Percentiles rank a stretch among this genome's conserved stretches.
These are phyloP conservation scores for Tetrahymena borealis DNA, from an alignment of 73 alveolate species.

Conservation along the genomic window DNA sequence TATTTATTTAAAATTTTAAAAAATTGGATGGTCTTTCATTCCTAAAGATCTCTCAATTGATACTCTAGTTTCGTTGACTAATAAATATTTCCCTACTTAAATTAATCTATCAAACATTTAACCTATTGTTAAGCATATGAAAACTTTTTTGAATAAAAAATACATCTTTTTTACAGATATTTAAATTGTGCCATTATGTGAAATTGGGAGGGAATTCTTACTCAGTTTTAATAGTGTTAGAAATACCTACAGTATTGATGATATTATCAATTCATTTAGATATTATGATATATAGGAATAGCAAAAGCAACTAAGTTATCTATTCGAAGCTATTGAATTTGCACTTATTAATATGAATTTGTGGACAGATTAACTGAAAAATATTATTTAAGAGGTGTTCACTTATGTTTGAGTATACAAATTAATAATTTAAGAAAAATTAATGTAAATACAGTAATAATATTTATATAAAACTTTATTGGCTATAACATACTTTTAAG, in stretches of 20 bases:
- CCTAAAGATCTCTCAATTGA: neutral
- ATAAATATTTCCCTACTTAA: neutral
- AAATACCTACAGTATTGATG: neutral
- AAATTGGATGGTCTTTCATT: neutral
- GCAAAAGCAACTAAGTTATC: no score
- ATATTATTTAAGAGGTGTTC: neutral
- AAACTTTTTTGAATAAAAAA: neutral
- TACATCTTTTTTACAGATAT: neutral
- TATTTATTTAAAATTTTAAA: neutral
- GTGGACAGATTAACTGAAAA: neutral
- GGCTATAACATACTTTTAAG: no score
- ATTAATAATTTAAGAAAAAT: no score
- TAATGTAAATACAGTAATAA: no score
- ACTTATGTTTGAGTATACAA: neutral
- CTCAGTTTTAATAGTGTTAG: neutral
- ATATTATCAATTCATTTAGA: neutral
- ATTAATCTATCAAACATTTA: neutral
- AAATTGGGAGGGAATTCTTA: neutral
- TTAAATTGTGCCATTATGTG: neutral
- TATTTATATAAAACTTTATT: no score
- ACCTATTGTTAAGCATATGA: neutral
- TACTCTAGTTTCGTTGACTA: neutral
- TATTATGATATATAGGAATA: neutral
- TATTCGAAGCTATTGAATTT: neutral
- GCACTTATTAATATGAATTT: neutral